Base-by-base conservation (phyloP, 805 yeast species). In the Suhomyces xylopsoci region DNA sequence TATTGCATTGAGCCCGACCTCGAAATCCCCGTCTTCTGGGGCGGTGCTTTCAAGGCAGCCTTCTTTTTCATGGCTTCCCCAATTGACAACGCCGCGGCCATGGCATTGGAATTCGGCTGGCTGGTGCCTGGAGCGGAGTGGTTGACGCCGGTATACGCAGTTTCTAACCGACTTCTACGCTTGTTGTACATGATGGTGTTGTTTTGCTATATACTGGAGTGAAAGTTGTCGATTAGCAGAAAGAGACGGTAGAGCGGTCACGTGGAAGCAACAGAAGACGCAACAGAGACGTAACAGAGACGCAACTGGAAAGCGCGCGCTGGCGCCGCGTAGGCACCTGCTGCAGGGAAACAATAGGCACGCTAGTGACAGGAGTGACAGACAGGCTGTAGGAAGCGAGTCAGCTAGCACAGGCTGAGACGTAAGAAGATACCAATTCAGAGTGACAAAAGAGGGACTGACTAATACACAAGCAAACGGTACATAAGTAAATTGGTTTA, bases 1-100 rank as follows among this genome's bases (percentile, higher is more conserved):
- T 54, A 58, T 41, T 55, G 56, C 34, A 58, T 56, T n/a, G 59
- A 51, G 19, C 48, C 48, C 14, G 58, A 54, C 12, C 61, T 48
- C 26, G 48, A 32, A 17, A 52, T 49, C 22, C 47, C 28, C 28
- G 48, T 38, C 40, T 55, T 55, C 19, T 14, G 60, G 51, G 45
- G 45, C 12, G 42, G 42, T n/a, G 42, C n/a, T 7, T 38, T 17
- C 24, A 38, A 38, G 24, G 42, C 22, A 19, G 42, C 42, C 14
- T 38, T 38, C 45, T 55, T 59, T 51, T 63, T 65, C 55, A 65
- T 55, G 30, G 59, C 59, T 52, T 74, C 63, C 15, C 80, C 80
- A 54, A 75, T 75, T 28, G 78, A 69, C 47, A 72, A 59, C 1
- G 80, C 80, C 3, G 80, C 80, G 3, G 80, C 80, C 63, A 70